Base-by-base conservation (phyloP, 257 asterid genomes). In the Plantago major region DNA sequence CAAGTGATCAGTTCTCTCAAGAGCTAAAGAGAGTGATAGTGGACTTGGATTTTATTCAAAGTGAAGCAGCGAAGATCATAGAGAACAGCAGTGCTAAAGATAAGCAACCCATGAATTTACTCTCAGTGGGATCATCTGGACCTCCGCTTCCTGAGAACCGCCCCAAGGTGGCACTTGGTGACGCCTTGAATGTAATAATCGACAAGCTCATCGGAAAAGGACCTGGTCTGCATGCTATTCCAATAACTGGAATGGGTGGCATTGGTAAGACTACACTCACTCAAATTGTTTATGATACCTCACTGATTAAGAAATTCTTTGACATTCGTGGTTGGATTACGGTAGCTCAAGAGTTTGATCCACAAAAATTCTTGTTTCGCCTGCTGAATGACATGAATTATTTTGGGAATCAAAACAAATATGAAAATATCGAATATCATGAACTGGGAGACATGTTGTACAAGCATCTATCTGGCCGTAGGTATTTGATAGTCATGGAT, bases 261-360 rank as follows among this genome's bases (percentile, higher is more conserved):
- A 33, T 33, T 7, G 40, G 40, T 33, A 33, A 33, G 40, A 33
- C 40, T 33, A 71, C 76, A 18, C 77, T 72, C 26, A 64, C 69
- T 33, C 40, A 19, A 60, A 66, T 40, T 40, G 10, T 46, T 54
- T 60, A 53, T 48, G 18, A 13, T 6, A 22, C 55, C 10, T 18
- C 51, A 9, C n/a, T 51, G 11, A 54, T 59, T 11, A 10, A 5
- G 15, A 10, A 30, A 0, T 15, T 54, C 14, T 72, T 3, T 30
- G 46, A 62, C 5, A 14, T 57, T 43, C 10, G 11, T 18, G 62
- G 12, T 57, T 73, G 73, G 73, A 52, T 12, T 43, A 62, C 77
- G 1, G 6, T 73, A 19, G 55, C 77, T 49, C 66, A 56, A 62
- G 63, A 62, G 0, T 55, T 48, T 45, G 37, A 4, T 7, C 5